phyloP scores from a whole-genome alignment of 2,329 filamentous ascomycete species.

The Paecilomyces fulvus region DNA sequence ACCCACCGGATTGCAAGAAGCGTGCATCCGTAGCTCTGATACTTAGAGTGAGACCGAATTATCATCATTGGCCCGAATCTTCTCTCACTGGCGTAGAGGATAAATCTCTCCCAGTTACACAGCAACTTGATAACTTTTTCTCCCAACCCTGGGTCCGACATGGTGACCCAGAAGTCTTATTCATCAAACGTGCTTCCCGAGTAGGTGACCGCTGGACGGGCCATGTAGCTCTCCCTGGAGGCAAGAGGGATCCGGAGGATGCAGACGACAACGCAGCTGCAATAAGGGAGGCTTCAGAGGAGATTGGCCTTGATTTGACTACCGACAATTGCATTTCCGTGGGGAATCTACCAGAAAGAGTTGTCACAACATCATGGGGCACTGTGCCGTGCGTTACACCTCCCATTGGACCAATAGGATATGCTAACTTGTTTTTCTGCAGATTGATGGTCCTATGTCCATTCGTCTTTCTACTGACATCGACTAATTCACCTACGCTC shows the following conservation, averaged over 20 bases:
- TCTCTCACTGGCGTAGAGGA: slow-evolving; percentile 12
- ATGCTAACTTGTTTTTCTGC: slow-evolving; percentile 7
- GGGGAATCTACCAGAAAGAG: slow-evolving; percentile 57
- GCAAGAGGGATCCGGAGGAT: slow-evolving; percentile 58
- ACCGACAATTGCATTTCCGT: slow-evolving; percentile 39
- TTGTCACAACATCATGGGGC: slow-evolving; percentile 60
- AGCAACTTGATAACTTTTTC: slow-evolving; percentile 52
- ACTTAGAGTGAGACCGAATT: slow-evolving; percentile 53
- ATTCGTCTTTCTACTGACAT: slow-evolving; percentile 56
- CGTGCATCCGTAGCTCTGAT: slow-evolving; percentile 60
- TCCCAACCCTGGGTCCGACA: slow-evolving; percentile 55
- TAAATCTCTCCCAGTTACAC: slow-evolving; percentile 18
- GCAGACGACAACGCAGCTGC: slow-evolving; percentile 54
- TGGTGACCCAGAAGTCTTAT: slow-evolving; percentile 60
- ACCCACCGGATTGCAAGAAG: slow-evolving; percentile 43
- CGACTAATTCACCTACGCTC: slow-evolving; percentile 47
- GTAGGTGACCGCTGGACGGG: slow-evolving; percentile 61
- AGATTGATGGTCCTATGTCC: slow-evolving; percentile 63
- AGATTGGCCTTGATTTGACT: slow-evolving; percentile 55
- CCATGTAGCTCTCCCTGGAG: slow-evolving; percentile 61
- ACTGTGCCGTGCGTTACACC: slow-evolving; percentile 47
- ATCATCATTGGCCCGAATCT: slow-evolving; percentile 43
- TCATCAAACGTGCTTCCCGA: slow-evolving; percentile 60
- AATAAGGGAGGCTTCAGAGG: slow-evolving; percentile 56
- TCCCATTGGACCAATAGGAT: neutral